Percentiles rank a stretch among this genome's conserved stretches.
Evolutionary conservation across 305 asterid species (phyloP).

Genomic region (Rubia balearica): DNA sequence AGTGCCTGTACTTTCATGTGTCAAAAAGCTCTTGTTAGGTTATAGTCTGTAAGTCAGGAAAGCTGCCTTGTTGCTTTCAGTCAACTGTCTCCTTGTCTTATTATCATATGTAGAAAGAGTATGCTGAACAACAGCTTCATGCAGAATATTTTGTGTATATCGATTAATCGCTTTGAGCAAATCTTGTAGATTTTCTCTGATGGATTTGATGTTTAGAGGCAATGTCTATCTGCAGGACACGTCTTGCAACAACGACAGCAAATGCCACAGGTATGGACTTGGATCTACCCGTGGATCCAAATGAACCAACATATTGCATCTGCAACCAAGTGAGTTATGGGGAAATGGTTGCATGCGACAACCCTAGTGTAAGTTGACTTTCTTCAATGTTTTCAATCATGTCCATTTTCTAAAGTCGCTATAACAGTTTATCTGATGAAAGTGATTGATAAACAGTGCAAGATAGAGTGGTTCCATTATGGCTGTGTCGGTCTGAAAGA

Average conservation of each 20-base stretch:
- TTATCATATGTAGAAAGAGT: not conserved
- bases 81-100: not conserved
- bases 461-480: conserved; percentile 94
- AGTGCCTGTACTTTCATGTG: not conserved
- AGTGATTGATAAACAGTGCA: conserved; percentile 56
- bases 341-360: conserved; percentile 98
- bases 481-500: conserved; percentile 94
- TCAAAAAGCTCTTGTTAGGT: not conserved
- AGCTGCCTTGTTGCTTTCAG: not conserved
- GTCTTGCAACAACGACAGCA: conserved; percentile 56
- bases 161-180: not conserved
- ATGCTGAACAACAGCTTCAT: not conserved
- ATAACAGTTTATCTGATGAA: not conserved
- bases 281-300: conserved; percentile 94
- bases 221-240: conserved; percentile 46
- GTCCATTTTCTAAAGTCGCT: not conserved
- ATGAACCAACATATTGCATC: conserved; percentile 90
- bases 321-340: conserved; percentile 99
- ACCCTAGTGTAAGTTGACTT: conserved; percentile 59
- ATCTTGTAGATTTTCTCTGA: not conserved
- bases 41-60: not conserved
- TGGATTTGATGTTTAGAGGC: conserved; percentile 1
- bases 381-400: not conserved
- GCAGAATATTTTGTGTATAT: not conserved
- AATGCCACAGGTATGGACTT: conserved; percentile 64